These are phyloP conservation scores for Colletotrichum chlorophyti DNA, from an alignment of 2,329 filamentous ascomycete species.

Conservation along the genomic window DNA sequence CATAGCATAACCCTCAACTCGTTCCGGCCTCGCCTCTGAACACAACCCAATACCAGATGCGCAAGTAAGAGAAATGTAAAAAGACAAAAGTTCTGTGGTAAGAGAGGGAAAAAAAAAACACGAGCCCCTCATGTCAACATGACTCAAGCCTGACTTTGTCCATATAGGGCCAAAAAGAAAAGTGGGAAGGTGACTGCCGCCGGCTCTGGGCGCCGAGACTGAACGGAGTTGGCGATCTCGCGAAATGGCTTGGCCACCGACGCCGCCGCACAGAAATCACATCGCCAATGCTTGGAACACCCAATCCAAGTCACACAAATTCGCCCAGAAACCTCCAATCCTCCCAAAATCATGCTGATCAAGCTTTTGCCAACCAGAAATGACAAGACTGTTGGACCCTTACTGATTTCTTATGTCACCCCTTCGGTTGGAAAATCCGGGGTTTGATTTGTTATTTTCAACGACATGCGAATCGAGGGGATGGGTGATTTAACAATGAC, in stretches of 20 bases:
- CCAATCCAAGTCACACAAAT: conserved; percentile 16
- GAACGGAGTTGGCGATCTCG: conserved; percentile 22
- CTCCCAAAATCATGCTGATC: background rate
- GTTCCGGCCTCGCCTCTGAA: too few relatives aligned
- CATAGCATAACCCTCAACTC: too few relatives aligned
- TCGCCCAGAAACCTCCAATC: background rate
- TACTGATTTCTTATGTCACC: conserved; percentile 9
- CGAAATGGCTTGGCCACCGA: conserved; percentile 23
- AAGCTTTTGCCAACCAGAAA: conserved; percentile 28
- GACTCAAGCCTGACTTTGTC: conserved; percentile 2
- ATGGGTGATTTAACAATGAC: background rate
- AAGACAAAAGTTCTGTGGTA: too few relatives aligned
- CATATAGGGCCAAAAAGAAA: conserved; percentile 10
- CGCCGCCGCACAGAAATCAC: conserved; percentile 12
- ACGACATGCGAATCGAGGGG: conserved; percentile 9
- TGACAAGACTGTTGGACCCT: conserved; percentile 16
- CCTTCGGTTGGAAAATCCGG: conserved; percentile 11
- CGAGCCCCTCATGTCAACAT: background rate
- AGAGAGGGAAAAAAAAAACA: too few relatives aligned
- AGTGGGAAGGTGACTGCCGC: conserved; percentile 23
- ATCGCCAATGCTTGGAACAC: conserved; percentile 24
- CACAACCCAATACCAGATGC: too few relatives aligned
- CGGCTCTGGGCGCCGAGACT: conserved; percentile 25
- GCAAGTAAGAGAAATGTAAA: too few relatives aligned
- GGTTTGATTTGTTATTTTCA: conserved; percentile 3